Evolutionary conservation across 352 stramenopile species (phyloP), one percentile per base, ranked within the genome.

Genomic region (Pythium sp.): DNA sequence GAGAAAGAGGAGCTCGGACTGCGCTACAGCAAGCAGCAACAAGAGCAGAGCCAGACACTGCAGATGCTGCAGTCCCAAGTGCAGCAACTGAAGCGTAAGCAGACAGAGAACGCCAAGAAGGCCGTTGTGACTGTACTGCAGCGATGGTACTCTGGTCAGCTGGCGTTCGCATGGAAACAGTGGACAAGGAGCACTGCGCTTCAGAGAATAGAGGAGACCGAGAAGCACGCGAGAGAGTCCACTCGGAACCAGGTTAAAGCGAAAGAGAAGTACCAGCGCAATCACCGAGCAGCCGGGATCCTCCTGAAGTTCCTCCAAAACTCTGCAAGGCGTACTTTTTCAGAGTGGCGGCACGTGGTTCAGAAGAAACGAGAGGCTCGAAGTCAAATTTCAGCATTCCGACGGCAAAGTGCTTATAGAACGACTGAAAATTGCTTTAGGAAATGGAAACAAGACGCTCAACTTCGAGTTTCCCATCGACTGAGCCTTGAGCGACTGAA

Each of bases 1-100:
- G 84, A 92, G 55, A 91, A 93, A 58, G 84, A 92, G n/a, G 81
- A 89, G 64, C 68, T 95, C 14, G 69, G 65, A 3, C 65, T 83
- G 18, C 66, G 78, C 9, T 81, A 83, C 58, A 69, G 62, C 0
- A 68, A 76, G 43, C 73, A 91, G 9, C 69, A 89, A 7, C 62
- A 58, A 0, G 70, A 86, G 0, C 67, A 80, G 11, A 32, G 36
- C 20, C 51, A 74, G 7, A 69, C 65, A 30, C 58, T 76, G 5
- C 28, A 72, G 24, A 38, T 20, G 9, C 72, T 84, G 8, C 65
- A 79, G 30, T 34, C 58, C 0, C 64, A 72, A 46, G n/a, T 81
- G 6, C 49, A 61, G 14, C 34, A 51, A 0, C 57, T 81, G 0
- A 63, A 82, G 34, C 51, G 43, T 11, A 62, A 74, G 12, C 61